Conservation (phyloP, 768 basidiomycete species). For the Pleurotus tuber-regium region DNA sequence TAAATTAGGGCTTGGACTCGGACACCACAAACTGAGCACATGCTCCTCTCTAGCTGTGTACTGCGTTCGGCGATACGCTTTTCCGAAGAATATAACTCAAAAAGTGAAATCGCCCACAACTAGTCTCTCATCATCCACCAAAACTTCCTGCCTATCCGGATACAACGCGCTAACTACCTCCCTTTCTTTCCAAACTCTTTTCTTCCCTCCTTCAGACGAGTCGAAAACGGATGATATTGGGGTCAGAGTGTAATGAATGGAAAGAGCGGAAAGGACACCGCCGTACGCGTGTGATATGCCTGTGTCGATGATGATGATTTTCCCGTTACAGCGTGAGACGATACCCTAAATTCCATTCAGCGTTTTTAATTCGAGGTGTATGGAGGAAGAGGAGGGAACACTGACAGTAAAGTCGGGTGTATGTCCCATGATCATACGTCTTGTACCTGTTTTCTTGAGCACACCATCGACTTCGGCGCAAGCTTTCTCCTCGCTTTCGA, state of each 20-base stretch:
- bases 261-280: constrained; percentile 86
- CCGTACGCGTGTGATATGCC: constrained; percentile 97
- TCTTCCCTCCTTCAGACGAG: constrained; percentile 24
- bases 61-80: neutral
- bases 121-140: constrained; percentile 48
- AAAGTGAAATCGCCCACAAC: constrained; percentile 32
- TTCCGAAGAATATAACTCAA: neutral
- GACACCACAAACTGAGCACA: no score
- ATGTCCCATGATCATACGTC: constrained; percentile 95
- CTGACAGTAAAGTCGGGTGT: constrained; percentile 83
- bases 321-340: constrained; percentile 84
- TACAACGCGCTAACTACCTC: constrained; percentile 72
- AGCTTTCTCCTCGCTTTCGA: constrained; percentile 61
- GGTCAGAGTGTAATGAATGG: constrained; percentile 79
- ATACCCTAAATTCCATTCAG: constrained; percentile 72
- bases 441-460: constrained; percentile 70
- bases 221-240: constrained; percentile 40
- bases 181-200: constrained; percentile 52
- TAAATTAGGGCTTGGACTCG: no score
- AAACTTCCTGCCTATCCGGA: constrained; percentile 43
- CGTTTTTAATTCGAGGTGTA: no score
- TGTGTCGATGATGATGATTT: constrained; percentile 96
- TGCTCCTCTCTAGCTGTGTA: no score
- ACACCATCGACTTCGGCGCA: constrained; percentile 75
- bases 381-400: constrained; percentile 13